Evolutionary conservation across 805 yeast genomes (phyloP).

Genomic region (Saccharomycopsis synnaedendra): DNA sequence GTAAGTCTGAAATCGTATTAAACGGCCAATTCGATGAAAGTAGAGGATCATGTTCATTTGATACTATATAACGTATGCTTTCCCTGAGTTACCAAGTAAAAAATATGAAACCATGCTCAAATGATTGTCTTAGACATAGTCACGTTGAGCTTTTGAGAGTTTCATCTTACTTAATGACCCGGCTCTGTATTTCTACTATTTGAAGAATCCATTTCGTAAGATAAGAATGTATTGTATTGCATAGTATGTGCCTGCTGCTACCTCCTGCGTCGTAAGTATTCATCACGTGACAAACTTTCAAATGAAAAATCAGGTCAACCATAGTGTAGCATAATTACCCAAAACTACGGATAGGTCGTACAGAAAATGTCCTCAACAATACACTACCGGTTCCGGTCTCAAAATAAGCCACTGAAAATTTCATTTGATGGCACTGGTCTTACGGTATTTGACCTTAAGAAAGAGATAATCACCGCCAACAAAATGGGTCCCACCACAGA

Average conservation of each 20-base stretch:
- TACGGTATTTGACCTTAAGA: slow-evolving; percentile 86
- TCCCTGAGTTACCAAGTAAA: no score
- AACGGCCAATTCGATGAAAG: no score
- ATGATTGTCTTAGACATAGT: no score
- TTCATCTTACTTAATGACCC: not conserved
- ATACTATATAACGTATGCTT: no score
- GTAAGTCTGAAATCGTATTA: no score
- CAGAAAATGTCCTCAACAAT: slow-evolving; percentile 69
- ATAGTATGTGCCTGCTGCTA: no score
- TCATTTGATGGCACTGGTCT: slow-evolving; percentile 95
- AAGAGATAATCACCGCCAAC: slow-evolving; percentile 77
- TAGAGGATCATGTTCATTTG: no score
- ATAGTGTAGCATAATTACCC: not conserved
- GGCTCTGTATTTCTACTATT: not conserved
- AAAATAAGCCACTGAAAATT: slow-evolving; percentile 65
- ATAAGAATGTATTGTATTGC: no score
- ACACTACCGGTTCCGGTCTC: slow-evolving; percentile 79
- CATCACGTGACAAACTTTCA: not conserved
- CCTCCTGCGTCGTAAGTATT: not conserved
- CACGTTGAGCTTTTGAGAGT: no score
- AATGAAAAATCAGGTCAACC: not conserved
- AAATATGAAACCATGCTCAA: no score
- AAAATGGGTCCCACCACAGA: slow-evolving; percentile 76
- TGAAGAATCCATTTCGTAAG: no score
- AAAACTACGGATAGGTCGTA: not conserved